Evolutionary conservation across 108 stramenopile species (phyloP).

Genomic region (Craspedostauros australis): DNA sequence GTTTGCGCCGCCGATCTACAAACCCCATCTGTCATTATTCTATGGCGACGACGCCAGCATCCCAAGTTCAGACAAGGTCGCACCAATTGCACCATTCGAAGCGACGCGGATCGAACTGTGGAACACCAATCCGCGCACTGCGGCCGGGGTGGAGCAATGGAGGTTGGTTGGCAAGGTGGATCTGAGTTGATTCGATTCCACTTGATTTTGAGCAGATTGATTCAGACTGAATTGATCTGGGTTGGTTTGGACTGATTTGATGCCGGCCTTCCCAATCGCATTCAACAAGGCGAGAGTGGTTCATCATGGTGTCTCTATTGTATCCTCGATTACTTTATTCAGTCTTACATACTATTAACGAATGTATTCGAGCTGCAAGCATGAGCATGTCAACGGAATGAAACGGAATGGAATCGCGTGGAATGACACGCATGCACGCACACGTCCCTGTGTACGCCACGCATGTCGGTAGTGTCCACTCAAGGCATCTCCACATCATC

Average conservation of each 20-base stretch:
- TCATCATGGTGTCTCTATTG: too few relatives aligned
- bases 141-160: slow-evolving; percentile 28
- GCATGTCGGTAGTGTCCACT: background rate
- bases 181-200: background rate
- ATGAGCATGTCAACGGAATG: too few relatives aligned
- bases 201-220: too few relatives aligned
- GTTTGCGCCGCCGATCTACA: slow-evolving; percentile 12
- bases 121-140: slow-evolving; percentile 20
- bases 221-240: too few relatives aligned
- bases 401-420: background rate
- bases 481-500: background rate
- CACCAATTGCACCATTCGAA: slow-evolving; percentile 7
- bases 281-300: too few relatives aligned
- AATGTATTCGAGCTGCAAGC: too few relatives aligned
- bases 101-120: slow-evolving; percentile 14
- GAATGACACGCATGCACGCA: background rate
- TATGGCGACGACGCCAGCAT: slow-evolving; percentile 20
- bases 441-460: background rate
- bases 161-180: slow-evolving; percentile 8
- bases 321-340: too few relatives aligned
- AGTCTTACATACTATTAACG: too few relatives aligned
- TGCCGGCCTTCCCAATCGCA: too few relatives aligned
- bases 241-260: too few relatives aligned
- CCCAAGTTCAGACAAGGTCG: slow-evolving; percentile 4
- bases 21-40: slow-evolving; percentile 27